Evolutionary conservation across 2,329 filamentous ascomycete species (phyloP), one percentile per base, ranked within the genome.

Genomic region (Trichophyton rubrum): DNA sequence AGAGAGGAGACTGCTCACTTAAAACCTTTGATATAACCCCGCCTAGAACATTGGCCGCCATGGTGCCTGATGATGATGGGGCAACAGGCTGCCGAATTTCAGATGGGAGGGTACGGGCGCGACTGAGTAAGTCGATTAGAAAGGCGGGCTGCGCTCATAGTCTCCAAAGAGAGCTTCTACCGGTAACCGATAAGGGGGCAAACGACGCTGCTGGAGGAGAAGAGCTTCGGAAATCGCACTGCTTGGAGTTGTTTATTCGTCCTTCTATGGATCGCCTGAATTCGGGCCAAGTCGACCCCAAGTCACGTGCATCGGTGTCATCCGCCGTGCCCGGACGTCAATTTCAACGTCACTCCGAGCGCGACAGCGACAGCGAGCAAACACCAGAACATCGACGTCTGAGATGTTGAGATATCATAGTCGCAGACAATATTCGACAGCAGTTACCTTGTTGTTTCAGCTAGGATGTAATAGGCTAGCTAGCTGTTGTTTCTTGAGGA

Each of bases 11-110:
- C 27, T 22, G 33, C 60, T 55, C 35, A 51, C 33, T 13, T 49
- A 33, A 8, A 15, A 22, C n/a, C 40, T 27, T 13, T 41, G 11
- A n/a, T 13, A 22, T 15, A 41, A 27, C 65, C 57, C 73, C 68
- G 65, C 70, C 69, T 66, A 72, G 67, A 24, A 73, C 30, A 67
- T 70, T 70, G 61, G 65, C 64, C 62, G 72, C 71, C 73, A 75
- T 75, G 59, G 65, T 68, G 64, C 63, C 62, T 59, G 66, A 17
- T 40, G 55, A 35, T 20, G 30, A 55, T 35, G 30, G 27, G 27
- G n/a, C 30, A 27, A 33, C 5, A 35, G 11, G 55, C 11, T 17
- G 6, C 13, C 24, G 17, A 2, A 24, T 43, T 57, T 57, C 55
- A 57, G 17, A 60, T 58, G 15, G 59, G 49, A 49, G 40, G 59